These are phyloP conservation scores for Sisymbrium irio DNA, from an alignment of 345 rosid genomes.

Conservation along the genomic window DNA sequence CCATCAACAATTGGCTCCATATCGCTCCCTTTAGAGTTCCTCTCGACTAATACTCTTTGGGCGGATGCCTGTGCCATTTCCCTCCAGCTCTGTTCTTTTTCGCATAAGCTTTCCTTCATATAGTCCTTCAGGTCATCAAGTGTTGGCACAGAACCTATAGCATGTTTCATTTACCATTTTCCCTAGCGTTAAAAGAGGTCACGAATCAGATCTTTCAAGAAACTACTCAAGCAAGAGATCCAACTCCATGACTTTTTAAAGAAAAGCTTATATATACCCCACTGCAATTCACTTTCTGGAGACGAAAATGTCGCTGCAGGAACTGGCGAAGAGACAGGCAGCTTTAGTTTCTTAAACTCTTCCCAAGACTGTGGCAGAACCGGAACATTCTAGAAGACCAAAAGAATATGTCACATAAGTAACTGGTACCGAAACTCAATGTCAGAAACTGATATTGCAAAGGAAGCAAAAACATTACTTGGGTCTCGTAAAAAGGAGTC, in stretches of 20 bases:
- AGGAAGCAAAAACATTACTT: conserved; percentile 38
- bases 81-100: conserved; percentile 46
- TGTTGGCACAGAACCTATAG: conserved; percentile 73
- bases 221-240: neutral
- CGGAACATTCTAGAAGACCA: conserved; percentile 42
- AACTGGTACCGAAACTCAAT: neutral
- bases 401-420: conserved; percentile 8
- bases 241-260: neutral
- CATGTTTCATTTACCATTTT: conserved; percentile 39
- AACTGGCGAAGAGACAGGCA: conserved; percentile 46
- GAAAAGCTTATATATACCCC: conserved; percentile 66
- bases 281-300: conserved; percentile 44
- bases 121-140: conserved; percentile 59
- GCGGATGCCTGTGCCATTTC: conserved; percentile 47
- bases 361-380: conserved; percentile 59
- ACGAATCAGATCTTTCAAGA: conserved; percentile 15
- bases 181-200: conserved; percentile 29
- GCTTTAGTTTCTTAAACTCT: conserved; percentile 52
- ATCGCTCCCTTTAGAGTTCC: conserved; percentile 24
- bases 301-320: conserved; percentile 38
- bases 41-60: conserved; percentile 47
- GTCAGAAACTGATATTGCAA: conserved; percentile 1
- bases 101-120: conserved; percentile 40
- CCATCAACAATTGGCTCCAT: conserved; percentile 26
- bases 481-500: conserved; percentile 69